Percentiles rank a stretch among this genome's conserved stretches.
phyloP scores from a whole-genome alignment of 177 flowering plant genomes.

The Vitis hybrid region DNA sequence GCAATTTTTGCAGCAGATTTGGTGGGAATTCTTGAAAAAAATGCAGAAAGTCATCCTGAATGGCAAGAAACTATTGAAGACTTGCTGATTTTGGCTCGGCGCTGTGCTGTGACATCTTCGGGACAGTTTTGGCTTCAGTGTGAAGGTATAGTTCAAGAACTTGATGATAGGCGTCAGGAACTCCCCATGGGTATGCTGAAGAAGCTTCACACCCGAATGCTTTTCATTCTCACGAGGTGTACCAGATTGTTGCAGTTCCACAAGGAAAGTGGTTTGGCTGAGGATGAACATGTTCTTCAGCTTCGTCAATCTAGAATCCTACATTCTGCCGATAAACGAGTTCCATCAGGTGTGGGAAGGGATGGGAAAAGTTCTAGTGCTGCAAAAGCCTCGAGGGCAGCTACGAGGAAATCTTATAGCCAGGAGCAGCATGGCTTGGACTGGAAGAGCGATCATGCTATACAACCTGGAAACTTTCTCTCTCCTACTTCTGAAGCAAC shows the following conservation, averaged over 20 bases:
- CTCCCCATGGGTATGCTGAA: slow-evolving; percentile 87
- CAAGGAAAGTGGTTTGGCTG: slow-evolving; percentile 92
- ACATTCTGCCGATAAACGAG: slow-evolving; percentile 63
- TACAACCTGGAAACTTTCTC: slow-evolving; percentile 25
- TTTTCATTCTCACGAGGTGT: slow-evolving; percentile 96
- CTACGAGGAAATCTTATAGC: slow-evolving; percentile 72
- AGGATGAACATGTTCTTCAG: slow-evolving; percentile 65
- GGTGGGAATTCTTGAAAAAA: slow-evolving; percentile 87
- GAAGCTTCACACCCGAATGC: slow-evolving; percentile 98
- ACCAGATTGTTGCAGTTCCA: slow-evolving; percentile 96
- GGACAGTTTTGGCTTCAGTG: slow-evolving; percentile 99
- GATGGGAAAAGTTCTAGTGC: slow-evolving; percentile 40
- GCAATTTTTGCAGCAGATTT: slow-evolving; percentile 94
- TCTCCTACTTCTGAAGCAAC: slow-evolving; percentile 33
- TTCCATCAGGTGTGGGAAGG: slow-evolving; percentile 38
- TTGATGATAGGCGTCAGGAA: slow-evolving; percentile 98
- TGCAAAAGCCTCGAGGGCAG: slow-evolving; percentile 38
- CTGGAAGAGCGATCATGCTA: slow-evolving; percentile 50
- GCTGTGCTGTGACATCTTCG: slow-evolving; percentile 93
- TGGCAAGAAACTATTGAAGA: slow-evolving; percentile 99
- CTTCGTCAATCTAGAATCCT: slow-evolving; percentile 71
- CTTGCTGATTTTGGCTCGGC: slow-evolving; percentile 82
- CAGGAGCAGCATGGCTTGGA: slow-evolving; percentile 80
- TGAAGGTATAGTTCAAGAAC: slow-evolving; percentile 97
- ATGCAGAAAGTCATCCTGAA: slow-evolving; percentile 89